phyloP scores from a whole-genome alignment of 2,329 filamentous ascomycete species.

The Neofusicoccum laricinum region DNA sequence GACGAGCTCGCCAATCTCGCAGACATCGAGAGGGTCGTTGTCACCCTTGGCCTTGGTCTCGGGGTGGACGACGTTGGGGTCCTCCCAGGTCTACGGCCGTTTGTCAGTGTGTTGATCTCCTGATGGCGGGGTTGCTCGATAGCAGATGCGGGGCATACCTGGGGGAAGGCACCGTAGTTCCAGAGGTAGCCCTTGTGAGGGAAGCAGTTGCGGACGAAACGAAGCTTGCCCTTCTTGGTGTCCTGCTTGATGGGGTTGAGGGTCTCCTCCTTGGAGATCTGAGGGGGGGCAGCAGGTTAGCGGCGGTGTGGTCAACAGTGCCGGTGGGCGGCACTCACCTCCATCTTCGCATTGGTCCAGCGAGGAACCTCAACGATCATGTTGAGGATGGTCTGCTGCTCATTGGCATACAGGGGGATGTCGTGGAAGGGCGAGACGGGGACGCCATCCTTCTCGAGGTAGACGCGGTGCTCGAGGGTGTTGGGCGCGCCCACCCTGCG shows the following conservation, averaged over 20 bases:
- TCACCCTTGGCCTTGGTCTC: slow-evolving; percentile 99
- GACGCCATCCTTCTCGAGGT: slow-evolving; percentile 94
- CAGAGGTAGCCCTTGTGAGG: slow-evolving; percentile 99
- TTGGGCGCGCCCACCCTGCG: slow-evolving; percentile 87
- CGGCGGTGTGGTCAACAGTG: slow-evolving; percentile 18
- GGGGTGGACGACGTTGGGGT: slow-evolving; percentile 91
- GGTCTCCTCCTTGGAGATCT: slow-evolving; percentile 99
- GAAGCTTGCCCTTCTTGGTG: slow-evolving; percentile 99
- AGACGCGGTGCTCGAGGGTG: slow-evolving; percentile 96
- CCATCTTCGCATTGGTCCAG: slow-evolving; percentile 99
- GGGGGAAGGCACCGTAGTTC: slow-evolving; percentile 99
- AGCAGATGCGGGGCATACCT: slow-evolving; percentile 57
- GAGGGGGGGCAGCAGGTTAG: slow-evolving; percentile 20
- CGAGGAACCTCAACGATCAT: slow-evolving; percentile 99
- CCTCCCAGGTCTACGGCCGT: slow-evolving; percentile 86
- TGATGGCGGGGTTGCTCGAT: slow-evolving; percentile 16
- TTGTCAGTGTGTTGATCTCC: slow-evolving; percentile 23
- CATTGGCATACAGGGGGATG: slow-evolving; percentile 95
- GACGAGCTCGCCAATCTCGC: slow-evolving; percentile 98
- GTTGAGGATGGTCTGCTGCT: slow-evolving; percentile 93
- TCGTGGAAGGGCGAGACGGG: slow-evolving; percentile 97
- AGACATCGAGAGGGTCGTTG: slow-evolving; percentile 98
- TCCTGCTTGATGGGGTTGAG: slow-evolving; percentile 99
- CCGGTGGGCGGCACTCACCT: slow-evolving; percentile 60
- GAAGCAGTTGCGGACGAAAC: slow-evolving; percentile 99